These are phyloP conservation scores for Podospora bellae-mahoneyi DNA, from an alignment of 495 filamentous ascomycete genomes.

Conservation along the genomic window DNA sequence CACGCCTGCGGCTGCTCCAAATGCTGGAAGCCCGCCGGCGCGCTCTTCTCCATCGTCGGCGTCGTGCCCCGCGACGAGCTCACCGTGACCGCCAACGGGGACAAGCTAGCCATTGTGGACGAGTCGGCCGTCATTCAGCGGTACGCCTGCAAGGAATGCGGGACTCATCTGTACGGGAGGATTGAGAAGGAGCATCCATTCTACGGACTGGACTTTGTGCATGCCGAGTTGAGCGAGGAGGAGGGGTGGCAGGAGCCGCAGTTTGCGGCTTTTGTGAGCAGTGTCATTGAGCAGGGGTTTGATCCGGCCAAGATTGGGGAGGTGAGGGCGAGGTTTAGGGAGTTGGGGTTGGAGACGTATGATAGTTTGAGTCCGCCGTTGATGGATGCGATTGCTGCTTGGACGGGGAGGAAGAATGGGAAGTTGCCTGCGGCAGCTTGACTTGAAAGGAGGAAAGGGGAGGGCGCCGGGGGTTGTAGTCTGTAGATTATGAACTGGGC, in stretches of 20 bases:
- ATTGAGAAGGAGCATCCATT: constrained; percentile 61
- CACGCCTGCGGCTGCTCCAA: constrained; percentile 64
- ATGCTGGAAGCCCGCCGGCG: constrained; percentile 58
- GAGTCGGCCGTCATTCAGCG: constrained; percentile 52
- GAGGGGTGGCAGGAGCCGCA: constrained; percentile 61
- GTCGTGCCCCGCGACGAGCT: constrained; percentile 50
- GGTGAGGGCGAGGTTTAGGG: constrained; percentile 47
- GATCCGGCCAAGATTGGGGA: constrained; percentile 49
- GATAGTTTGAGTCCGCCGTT: constrained; percentile 53
- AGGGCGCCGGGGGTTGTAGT: background rate
- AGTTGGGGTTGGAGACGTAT: constrained; percentile 52
- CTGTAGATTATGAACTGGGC: background rate
- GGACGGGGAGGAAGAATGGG: constrained; percentile 47
- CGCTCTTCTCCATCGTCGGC: constrained; percentile 58
- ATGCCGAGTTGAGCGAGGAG: constrained; percentile 53
- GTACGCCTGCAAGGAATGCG: constrained; percentile 55
- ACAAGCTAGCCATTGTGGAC: constrained; percentile 55
- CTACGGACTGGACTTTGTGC: constrained; percentile 60
- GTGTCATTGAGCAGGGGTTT: constrained; percentile 61
- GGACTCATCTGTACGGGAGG: constrained; percentile 55
- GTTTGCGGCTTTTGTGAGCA: constrained; percentile 59
- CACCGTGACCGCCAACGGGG: constrained; percentile 47
- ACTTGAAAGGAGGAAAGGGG: background rate
- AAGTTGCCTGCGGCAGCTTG: constrained; percentile 21
- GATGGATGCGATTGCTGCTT: constrained; percentile 59